Evolutionary conservation across 805 yeast genomes (phyloP).

Genomic region (Candida tallmaniae): DNA sequence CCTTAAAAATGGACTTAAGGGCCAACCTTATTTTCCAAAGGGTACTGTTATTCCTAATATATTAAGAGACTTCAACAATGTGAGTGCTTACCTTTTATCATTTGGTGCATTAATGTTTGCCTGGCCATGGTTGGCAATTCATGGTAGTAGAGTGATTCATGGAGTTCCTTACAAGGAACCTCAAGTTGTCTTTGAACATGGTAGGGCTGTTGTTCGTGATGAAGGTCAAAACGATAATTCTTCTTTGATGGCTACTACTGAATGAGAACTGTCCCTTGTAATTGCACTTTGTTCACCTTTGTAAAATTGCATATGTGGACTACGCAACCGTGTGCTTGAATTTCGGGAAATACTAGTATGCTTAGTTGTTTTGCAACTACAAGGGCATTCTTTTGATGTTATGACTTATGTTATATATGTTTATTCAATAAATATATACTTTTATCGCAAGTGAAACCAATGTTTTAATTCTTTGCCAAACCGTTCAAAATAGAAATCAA

Average conservation of each 20-base stretch:
- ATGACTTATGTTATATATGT: no score
- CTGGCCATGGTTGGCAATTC: slow-evolving; percentile 11
- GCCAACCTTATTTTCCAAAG: slow-evolving; percentile 10
- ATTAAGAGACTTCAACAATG: slow-evolving; percentile 9
- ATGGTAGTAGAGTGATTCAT: slow-evolving; percentile 5
- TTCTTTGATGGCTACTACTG: no score
- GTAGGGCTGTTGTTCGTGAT: slow-evolving; percentile 8
- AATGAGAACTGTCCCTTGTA: no score
- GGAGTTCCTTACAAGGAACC: slow-evolving; percentile 10
- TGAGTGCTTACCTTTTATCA: slow-evolving; percentile 3
- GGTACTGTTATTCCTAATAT: slow-evolving; percentile 8
- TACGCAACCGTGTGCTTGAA: no score
- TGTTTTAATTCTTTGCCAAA: slow-evolving; percentile 16
- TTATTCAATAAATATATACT: background rate
- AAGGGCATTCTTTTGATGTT: no score
- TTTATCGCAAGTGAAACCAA: no score
- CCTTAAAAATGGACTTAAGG: slow-evolving; percentile 8
- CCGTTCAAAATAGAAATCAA: slow-evolving; percentile 61
- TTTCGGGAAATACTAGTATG: no score
- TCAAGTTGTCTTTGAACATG: slow-evolving; percentile 7
- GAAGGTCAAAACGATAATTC: slow-evolving; percentile 10
- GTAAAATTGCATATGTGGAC: no score
- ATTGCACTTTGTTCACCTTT: no score
- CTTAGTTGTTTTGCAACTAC: no score
- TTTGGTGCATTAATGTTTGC: slow-evolving; percentile 8